Percentiles rank a stretch among this genome's conserved stretches.
Conservation (phyloP, 805 yeast genomes). For the Pichia occidentalis region DNA sequence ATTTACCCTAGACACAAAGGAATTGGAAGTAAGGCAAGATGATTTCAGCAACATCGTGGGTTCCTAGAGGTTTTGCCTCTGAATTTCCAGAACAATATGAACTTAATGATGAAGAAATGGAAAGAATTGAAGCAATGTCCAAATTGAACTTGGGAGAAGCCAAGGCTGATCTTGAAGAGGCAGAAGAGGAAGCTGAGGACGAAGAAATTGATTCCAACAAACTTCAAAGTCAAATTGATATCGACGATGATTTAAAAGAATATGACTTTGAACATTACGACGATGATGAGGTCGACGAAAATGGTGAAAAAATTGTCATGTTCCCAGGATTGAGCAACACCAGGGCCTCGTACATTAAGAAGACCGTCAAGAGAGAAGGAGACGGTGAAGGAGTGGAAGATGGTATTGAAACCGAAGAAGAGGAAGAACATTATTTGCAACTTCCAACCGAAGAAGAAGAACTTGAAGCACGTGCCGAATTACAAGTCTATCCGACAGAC, state of each 20-base stretch:
- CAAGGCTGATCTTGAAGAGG: slow-evolving; percentile 27
- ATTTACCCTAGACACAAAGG: too few species aligned
- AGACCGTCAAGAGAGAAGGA: slow-evolving; percentile 38
- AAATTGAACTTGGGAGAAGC: slow-evolving; percentile 76
- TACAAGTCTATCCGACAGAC: slow-evolving; percentile 84
- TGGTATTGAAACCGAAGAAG: slow-evolving; percentile 26
- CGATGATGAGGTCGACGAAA: slow-evolving; percentile 48
- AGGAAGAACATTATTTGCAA: slow-evolving; percentile 55
- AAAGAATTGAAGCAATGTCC: slow-evolving; percentile 80
- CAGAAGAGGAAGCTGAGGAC: slow-evolving; percentile 23
- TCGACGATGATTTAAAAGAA: slow-evolving; percentile 82
- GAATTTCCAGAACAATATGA: slow-evolving; percentile 89
- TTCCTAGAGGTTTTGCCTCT: slow-evolving; percentile 90
- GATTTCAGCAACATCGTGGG: slow-evolving; percentile 94
- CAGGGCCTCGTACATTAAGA: slow-evolving; percentile 52
- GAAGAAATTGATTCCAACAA: slow-evolving; percentile 11
- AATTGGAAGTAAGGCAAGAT: slow-evolving; percentile 40
- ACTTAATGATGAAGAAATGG: slow-evolving; percentile 87
- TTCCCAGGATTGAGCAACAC: slow-evolving; percentile 62
- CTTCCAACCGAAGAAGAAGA: slow-evolving; percentile 58
- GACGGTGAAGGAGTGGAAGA: slow-evolving; percentile 25
- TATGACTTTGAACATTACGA: slow-evolving; percentile 84
- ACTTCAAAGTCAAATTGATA: slow-evolving; percentile 48
- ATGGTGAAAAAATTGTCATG: slow-evolving; percentile 55
- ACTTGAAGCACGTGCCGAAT: slow-evolving; percentile 74